Base-by-base conservation (phyloP, 148 eudicot species). In the Chenopodium berlandieri region DNA sequence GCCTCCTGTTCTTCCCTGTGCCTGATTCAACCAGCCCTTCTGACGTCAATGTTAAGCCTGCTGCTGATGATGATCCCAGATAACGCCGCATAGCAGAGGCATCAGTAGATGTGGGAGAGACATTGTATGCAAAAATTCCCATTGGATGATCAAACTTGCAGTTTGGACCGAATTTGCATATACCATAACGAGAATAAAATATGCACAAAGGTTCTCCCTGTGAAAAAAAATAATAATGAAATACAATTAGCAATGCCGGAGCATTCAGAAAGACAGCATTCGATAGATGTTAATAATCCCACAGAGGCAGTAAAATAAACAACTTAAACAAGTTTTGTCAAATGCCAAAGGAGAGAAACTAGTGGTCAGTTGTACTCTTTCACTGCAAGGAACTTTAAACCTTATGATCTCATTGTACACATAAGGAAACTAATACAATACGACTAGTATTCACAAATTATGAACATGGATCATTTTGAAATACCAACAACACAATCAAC, bases 81-180 rank as follows among this genome's bases (percentile, higher is more conserved):
- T 87, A 88, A 72, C 92, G 91, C 79, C 88, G 84, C 81, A 86
- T 90, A 66, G 81, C 84, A 23, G 92, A 91, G 44, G 85, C 80
- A 16, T 89, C 95, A 4, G 89, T 83, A 20, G 95, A 78, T 75
- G 94, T 82, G 31, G 90, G 89, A 14, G 92, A 80, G 12, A 87
- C 75, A 48, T 89, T 88, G 90, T 89, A 89, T 64, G 97, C 79
- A 71, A 89, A 87, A 66, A 90, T 90, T 75, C 90, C 93, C 95
- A 95, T 91, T 14, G 94, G 97, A 70, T 92, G 96, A 78, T 93
- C 94, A 81, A 91, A 95, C 87, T 93, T 95, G 92, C 97, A 92
- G 88, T 94, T 93, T 77, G 98, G 95, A 72, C 98, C 98, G 78
- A 93, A 95, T 83, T 95, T 95, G 93, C 98, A 95, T 75, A 95